Percentiles rank a stretch among this genome's conserved stretches.
Conservation (phyloP, 2,329 filamentous ascomycete genomes). For the Pestalotiopsis fici region DNA sequence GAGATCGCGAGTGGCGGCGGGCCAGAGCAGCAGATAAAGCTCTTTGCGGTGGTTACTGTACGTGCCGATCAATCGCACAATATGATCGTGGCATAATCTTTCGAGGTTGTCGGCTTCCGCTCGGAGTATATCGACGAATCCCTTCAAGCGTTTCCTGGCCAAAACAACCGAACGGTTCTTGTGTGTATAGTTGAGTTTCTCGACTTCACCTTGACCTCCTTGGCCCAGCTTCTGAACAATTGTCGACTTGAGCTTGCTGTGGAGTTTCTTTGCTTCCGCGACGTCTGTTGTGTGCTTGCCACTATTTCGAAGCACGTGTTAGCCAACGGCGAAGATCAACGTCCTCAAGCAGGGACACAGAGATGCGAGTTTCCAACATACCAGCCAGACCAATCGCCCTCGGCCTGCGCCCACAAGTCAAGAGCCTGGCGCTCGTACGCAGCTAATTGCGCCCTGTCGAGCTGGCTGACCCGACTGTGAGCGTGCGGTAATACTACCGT, state of each 20-base stretch:
- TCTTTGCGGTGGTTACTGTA: constrained; percentile 41
- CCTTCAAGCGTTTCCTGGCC: constrained; percentile 44
- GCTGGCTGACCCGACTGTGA: constrained; percentile 4
- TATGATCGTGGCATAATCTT: constrained; percentile 46
- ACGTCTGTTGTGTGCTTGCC: constrained; percentile 29
- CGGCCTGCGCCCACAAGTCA: constrained; percentile 4
- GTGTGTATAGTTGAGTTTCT: constrained; percentile 37
- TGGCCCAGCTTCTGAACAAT: constrained; percentile 37
- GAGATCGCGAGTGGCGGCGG: constrained; percentile 47
- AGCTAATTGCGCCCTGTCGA: constrained; percentile 5
- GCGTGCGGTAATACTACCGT: constrained; percentile 9
- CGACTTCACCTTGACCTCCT: constrained; percentile 44
- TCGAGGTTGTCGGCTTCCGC: constrained; percentile 50
- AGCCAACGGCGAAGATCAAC: neutral
- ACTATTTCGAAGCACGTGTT: constrained; percentile 13
- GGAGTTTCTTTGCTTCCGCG: constrained; percentile 28
- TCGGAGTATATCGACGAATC: constrained; percentile 40
- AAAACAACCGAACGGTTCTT: constrained; percentile 39
- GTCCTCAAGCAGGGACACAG: neutral
- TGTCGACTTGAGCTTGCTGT: constrained; percentile 24
- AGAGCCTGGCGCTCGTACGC: constrained; percentile 8
- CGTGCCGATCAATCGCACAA: constrained; percentile 47
- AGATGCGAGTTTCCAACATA: neutral
- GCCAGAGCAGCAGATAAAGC: constrained; percentile 48
- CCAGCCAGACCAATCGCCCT: constrained; percentile 10